A percentile compares a stretch with the other conserved stretches of the same genome.
Conservation (phyloP, 805 yeast species). For the Yamadazyma philogaea region DNA sequence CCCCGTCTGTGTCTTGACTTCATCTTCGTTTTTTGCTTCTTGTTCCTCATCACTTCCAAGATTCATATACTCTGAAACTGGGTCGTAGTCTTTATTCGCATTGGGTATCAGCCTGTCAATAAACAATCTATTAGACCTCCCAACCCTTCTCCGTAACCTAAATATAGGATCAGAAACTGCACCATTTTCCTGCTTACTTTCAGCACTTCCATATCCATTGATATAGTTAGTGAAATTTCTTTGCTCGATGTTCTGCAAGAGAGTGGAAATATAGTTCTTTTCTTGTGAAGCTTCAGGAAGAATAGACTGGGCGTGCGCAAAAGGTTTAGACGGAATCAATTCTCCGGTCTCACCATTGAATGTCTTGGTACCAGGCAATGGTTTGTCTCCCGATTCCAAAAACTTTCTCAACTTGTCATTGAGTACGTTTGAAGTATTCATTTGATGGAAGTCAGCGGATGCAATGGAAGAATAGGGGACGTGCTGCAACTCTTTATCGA, state of each 20-base stretch:
- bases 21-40: constrained; percentile 8
- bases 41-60: constrained; percentile 25
- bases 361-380: constrained; percentile 43
- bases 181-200: constrained; percentile 18
- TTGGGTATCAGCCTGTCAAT: constrained; percentile 61
- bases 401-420: constrained; percentile 38
- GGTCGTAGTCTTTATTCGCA: constrained; percentile 19
- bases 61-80: constrained; percentile 40
- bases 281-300: constrained; percentile 26
- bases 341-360: constrained; percentile 53
- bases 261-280: constrained; percentile 36
- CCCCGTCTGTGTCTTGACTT: background rate
- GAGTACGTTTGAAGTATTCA: constrained; percentile 56
- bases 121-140: constrained; percentile 66
- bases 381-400: constrained; percentile 44
- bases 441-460: constrained; percentile 62
- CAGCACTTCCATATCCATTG: constrained; percentile 32
- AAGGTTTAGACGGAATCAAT: constrained; percentile 44
- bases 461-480: constrained; percentile 77
- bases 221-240: constrained; percentile 39
- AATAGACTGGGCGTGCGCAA: constrained; percentile 46
- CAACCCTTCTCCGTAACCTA: constrained; percentile 69
- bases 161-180: constrained; percentile 50
- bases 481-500: constrained; percentile 52
- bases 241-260: constrained; percentile 37